Base-by-base conservation (phyloP, 2,329 filamentous ascomycete genomes). In the Lachnellula hyalina region DNA sequence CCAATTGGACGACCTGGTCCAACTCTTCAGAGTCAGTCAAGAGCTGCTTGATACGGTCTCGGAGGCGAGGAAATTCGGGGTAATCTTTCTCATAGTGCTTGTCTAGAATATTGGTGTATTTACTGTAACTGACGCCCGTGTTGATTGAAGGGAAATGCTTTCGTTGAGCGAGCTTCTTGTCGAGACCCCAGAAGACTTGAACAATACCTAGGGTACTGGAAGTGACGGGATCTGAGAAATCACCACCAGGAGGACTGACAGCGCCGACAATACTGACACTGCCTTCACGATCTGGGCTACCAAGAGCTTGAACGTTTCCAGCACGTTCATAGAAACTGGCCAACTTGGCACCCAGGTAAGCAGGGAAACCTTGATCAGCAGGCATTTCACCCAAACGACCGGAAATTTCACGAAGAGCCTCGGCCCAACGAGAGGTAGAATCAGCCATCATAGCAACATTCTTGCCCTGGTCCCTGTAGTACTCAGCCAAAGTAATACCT, bases 81-180 rank as follows among this genome's bases (percentile, higher is more conserved):
- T 87, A 89, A 66, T 96, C 81, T 79, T 96, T 90, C 72, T 93
- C 86, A 76, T 99, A 99, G 79, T 84, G 97, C 73, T 88, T 91
- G 77, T 97, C 91, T 51, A 99, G 82, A 42, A 89, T 81, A 58
- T 73, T 85, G 46, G 87, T 95, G 78, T 99, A 99, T 79, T 99
- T 99, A 81, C 86, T 93, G 84, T 99, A 99, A 63, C 90, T 96
- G 63, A 90, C 78, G 19, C 85, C 84, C 8, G 94, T 97, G 80
- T 99, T 99, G 79, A 99, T 92, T 34, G 92, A 96, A 5, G 94
- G 94, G 81, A 99, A 99, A 75, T 99, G 94, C 78, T 99, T 99
- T 68, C 94, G 87, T 77, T 97, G 94, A 21, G 94, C 94, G 57
- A 99, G 86, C 80, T 97, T 97, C 87, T 99, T 97, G 81, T 99